These are phyloP conservation scores for Crithidia expoeki DNA, from an alignment of 208 protist genomes.

Conservation along the genomic window DNA sequence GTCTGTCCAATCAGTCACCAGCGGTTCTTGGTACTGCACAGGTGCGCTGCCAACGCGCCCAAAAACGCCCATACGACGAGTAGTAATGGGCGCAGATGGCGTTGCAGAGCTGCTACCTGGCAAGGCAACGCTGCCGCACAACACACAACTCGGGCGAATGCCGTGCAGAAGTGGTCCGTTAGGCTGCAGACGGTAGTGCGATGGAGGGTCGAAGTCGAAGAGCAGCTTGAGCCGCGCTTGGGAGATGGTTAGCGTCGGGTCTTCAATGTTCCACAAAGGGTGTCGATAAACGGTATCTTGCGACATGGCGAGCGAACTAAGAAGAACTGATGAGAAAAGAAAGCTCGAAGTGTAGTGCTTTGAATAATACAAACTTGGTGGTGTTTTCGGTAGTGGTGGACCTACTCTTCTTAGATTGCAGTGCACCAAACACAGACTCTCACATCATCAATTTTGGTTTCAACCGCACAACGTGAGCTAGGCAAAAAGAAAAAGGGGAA, in stretches of 20 bases:
- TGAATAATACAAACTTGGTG: too few relatives aligned
- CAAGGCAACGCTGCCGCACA: conserved; percentile 18
- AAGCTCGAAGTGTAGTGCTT: neutral
- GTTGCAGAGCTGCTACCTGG: conserved; percentile 23
- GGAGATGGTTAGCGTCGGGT: conserved; percentile 54
- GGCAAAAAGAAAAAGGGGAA: too few relatives aligned
- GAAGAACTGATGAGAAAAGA: conserved; percentile 1
- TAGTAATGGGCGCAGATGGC: conserved; percentile 23
- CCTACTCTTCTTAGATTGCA: too few relatives aligned
- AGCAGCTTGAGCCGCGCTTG: conserved; percentile 72
- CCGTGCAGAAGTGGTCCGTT: conserved; percentile 63
- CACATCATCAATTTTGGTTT: too few relatives aligned
- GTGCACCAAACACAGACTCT: too few relatives aligned
- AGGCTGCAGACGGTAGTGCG: conserved; percentile 52
- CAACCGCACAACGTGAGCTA: too few relatives aligned
- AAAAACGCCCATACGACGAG: conserved; percentile 17
- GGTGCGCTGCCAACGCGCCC: conserved; percentile 20
- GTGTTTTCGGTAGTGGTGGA: too few relatives aligned
- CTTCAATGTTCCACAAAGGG: conserved; percentile 73
- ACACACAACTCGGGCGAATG: conserved; percentile 45
- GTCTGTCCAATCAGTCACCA: conserved; percentile 50
- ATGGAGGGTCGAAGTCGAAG: conserved; percentile 72
- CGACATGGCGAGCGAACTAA: conserved; percentile 51
- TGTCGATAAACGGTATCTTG: conserved; percentile 69
- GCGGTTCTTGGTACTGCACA: conserved; percentile 42